phyloP scores from a whole-genome alignment of 2,329 filamentous ascomycete genomes.

The Phyllosticta paracitricarpa region DNA sequence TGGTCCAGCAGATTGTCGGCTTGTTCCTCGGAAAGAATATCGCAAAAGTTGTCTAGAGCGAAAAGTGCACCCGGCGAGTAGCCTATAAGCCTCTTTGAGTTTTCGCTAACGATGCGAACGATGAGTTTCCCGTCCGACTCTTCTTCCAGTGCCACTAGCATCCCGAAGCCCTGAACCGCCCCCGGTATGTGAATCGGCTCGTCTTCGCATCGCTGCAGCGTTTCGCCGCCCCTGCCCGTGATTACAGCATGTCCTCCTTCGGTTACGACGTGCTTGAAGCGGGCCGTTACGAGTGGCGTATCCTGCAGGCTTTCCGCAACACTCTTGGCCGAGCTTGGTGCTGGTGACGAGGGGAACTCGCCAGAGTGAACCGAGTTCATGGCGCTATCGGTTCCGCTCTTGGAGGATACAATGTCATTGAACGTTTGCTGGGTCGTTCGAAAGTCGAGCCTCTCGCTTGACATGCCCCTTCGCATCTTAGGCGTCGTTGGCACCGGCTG shows the following conservation, averaged over 20 bases:
- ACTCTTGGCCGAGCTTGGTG: slow-evolving; percentile 25
- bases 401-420: slow-evolving; percentile 24
- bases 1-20: slow-evolving; percentile 76
- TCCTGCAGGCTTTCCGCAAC: slow-evolving; percentile 31
- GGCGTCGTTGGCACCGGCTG: background rate
- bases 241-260: slow-evolving; percentile 74
- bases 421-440: slow-evolving; percentile 25
- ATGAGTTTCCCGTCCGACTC: slow-evolving; percentile 54
- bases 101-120: slow-evolving; percentile 72
- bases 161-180: slow-evolving; percentile 69
- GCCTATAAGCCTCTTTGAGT: slow-evolving; percentile 64
- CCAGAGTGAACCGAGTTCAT: slow-evolving; percentile 9
- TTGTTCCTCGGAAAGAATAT: slow-evolving; percentile 75
- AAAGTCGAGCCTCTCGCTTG: background rate
- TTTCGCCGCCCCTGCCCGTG: slow-evolving; percentile 62
- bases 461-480: background rate
- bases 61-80: slow-evolving; percentile 71
- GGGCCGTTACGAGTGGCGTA: slow-evolving; percentile 48
- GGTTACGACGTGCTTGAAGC: slow-evolving; percentile 70
- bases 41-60: slow-evolving; percentile 62
- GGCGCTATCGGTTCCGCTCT: slow-evolving; percentile 17
- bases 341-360: slow-evolving; percentile 18
- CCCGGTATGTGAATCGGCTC: slow-evolving; percentile 85
- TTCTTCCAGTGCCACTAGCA: slow-evolving; percentile 64
- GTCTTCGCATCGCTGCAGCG: slow-evolving; percentile 74